Conservation (phyloP, 192 early-diverging fungal species). For the Funneliformis mosseae region DNA sequence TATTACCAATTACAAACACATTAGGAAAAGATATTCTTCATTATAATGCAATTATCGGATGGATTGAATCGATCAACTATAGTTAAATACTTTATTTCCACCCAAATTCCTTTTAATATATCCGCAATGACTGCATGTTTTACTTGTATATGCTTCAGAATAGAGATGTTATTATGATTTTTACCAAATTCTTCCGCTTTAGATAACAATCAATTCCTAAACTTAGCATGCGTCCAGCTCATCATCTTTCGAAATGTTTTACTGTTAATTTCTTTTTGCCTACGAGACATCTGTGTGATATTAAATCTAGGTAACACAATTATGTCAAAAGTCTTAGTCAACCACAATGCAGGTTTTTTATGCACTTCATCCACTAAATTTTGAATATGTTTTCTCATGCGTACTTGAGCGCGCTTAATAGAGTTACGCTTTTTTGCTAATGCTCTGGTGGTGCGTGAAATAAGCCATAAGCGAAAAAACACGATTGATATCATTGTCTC, state of each 20-base stretch:
- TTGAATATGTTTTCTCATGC: slow-evolving; percentile 22
- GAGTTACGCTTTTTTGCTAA: slow-evolving; percentile 26
- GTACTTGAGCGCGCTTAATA: slow-evolving; percentile 20
- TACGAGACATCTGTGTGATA: neutral
- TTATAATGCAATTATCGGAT: neutral
- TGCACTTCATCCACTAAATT: slow-evolving; percentile 30
- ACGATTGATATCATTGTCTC: slow-evolving; percentile 28
- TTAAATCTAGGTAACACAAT: slow-evolving; percentile 20
- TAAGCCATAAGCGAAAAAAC: slow-evolving; percentile 12
- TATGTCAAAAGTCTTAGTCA: slow-evolving; percentile 28
- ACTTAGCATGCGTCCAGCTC: slow-evolving; percentile 7
- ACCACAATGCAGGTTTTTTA: neutral
- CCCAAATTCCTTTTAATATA: slow-evolving; percentile 3
- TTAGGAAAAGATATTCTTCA: no score
- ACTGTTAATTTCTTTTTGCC: slow-evolving; percentile 5
- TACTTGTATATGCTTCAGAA: slow-evolving; percentile 15
- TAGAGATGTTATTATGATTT: neutral
- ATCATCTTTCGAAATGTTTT: slow-evolving; percentile 23
- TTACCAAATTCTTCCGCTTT: slow-evolving; percentile 10
- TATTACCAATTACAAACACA: no score
- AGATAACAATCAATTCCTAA: neutral
- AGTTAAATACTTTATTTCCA: slow-evolving; percentile 3
- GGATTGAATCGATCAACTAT: neutral
- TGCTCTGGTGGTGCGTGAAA: slow-evolving; percentile 18
- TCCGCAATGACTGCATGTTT: neutral